Base-by-base conservation (phyloP, 1,139 yeast species). In the Zygoascus hellenicus region DNA sequence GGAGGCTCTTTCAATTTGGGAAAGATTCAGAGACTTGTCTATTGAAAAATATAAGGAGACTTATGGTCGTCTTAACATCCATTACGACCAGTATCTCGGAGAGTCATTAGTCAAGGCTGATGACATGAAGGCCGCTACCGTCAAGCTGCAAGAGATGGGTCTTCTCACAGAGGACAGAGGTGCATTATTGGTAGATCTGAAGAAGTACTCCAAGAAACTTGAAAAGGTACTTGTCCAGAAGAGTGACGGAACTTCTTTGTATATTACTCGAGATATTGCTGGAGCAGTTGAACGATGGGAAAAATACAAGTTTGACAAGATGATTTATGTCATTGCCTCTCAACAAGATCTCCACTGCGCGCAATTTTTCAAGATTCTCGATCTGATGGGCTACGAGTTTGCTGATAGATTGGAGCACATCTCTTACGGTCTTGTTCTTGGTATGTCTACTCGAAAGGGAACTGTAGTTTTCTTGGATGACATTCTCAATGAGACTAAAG, bases 381-480 rank as follows among this genome's bases (percentile, higher is more conserved):
- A 92, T 61, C 89, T 87, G 68, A 80, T 92, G 85, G 97, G 89
- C 38, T 81, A 77, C 64, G 84, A 80, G 52, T 94, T 97, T 96
- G 90, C 96, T 42, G 72, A 78, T 56, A 76, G 75, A 50, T 73
- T 92, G 61, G 77, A 76, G 58, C 97, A 89, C 67, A 79, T 94
- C 60, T 92, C 86, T 71, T 94, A 89, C 61, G 99, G 99, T 69
- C 84, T 94, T 95, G 98, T 94, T 48, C 86, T 81, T 64, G 98
- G 99, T 60, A 94, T 94, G 99, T 85, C 96, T 32, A 92, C 98
- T 52, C 83, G 99, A 75, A 87, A 83, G 71, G 99, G 99, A 58
- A 94, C 96, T 37, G 99, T 94, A 54, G 98, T 94, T 11, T 94
- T 94, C 76, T 77, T 94, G 63, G 97, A 92, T 68, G 85, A 81